phyloP scores from a whole-genome alignment of 208 protist genomes.

The Wallacemonas sp. region DNA sequence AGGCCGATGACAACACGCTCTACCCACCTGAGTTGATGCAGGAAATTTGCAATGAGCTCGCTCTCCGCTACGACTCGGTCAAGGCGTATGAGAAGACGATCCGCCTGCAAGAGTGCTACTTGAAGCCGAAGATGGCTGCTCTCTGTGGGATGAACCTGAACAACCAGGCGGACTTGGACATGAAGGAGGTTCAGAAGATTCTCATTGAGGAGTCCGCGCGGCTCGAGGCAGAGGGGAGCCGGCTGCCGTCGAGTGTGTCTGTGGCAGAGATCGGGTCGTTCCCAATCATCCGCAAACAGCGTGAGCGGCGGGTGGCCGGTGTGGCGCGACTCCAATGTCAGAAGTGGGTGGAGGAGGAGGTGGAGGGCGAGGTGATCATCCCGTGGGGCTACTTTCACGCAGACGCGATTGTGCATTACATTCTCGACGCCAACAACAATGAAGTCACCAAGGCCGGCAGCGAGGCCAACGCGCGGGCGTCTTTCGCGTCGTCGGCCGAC shows the following conservation, averaged over 20 bases:
- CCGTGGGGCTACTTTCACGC: conserved; percentile 89
- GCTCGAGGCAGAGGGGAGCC: conserved; percentile 35
- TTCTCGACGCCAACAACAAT: conserved; percentile 56
- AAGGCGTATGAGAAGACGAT: conserved; percentile 41
- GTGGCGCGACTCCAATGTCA: conserved; percentile 66
- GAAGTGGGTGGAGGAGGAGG: conserved; percentile 63
- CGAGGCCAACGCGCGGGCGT: not conserved
- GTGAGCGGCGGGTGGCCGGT: conserved; percentile 75
- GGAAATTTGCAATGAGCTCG: conserved; percentile 82
- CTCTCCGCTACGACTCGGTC: conserved; percentile 66
- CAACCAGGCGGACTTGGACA: conserved; percentile 84
- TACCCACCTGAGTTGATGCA: conserved; percentile 60
- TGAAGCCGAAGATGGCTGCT: conserved; percentile 89
- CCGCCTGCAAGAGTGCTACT: conserved; percentile 88
- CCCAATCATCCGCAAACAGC: conserved; percentile 61
- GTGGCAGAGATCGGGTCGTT: conserved; percentile 66
- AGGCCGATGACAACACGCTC: conserved; percentile 82
- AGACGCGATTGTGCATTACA: conserved; percentile 76
- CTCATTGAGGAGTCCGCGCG: conserved; percentile 61
- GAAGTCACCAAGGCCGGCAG: not conserved
- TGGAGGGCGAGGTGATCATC: conserved; percentile 85
- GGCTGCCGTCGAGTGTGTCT: conserved; percentile 47
- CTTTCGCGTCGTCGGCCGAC: not conserved
- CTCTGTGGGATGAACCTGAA: conserved; percentile 63
- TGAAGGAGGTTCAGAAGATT: conserved; percentile 77